phyloP scores from a whole-genome alignment of 352 stramenopile genomes.

The Globisporangium emineosum region DNA sequence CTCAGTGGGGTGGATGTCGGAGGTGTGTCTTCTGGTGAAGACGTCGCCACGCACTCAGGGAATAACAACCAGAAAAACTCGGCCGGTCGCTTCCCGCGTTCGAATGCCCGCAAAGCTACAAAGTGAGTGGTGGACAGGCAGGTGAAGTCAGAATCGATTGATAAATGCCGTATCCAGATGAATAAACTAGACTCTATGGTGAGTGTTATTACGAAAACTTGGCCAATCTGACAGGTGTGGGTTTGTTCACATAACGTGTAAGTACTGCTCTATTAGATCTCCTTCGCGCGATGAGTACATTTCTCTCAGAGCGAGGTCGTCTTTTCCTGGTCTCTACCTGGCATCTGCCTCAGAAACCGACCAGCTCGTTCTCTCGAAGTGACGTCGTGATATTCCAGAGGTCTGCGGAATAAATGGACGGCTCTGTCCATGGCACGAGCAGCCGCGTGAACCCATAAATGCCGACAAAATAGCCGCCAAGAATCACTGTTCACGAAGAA shows the following conservation, averaged over 20 bases:
- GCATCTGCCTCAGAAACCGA: conserved; percentile 29
- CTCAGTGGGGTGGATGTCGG: not conserved
- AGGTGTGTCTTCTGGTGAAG: conserved; percentile 7
- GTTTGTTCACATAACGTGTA: conserved; percentile 8
- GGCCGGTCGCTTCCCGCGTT: conserved; percentile 6
- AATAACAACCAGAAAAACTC: conserved; percentile 3
- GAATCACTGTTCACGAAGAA: conserved; percentile 50
- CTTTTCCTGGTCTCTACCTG: not conserved
- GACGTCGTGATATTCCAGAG: conserved; percentile 81
- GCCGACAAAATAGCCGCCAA: conserved; percentile 77
- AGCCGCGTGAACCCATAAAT: conserved; percentile 77
- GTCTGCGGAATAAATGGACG: conserved; percentile 73
- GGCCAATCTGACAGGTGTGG: not conserved
- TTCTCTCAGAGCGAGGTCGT: not conserved
- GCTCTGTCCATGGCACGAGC: conserved; percentile 75
- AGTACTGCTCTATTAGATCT: conserved; percentile 17
- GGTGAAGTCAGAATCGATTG: not conserved
- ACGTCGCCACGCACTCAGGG: not conserved
- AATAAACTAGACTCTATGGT: conserved; percentile 11
- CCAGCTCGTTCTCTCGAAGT: conserved; percentile 34
- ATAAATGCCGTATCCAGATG: not conserved
- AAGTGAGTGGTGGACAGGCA: conserved; percentile 3
- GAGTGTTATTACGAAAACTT: not conserved
- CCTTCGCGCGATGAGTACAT: not conserved
- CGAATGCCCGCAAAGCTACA: conserved; percentile 6